Evolutionary conservation across 2,329 filamentous ascomycete species (phyloP).

Genomic region (Sporothrix euskadiensis): DNA sequence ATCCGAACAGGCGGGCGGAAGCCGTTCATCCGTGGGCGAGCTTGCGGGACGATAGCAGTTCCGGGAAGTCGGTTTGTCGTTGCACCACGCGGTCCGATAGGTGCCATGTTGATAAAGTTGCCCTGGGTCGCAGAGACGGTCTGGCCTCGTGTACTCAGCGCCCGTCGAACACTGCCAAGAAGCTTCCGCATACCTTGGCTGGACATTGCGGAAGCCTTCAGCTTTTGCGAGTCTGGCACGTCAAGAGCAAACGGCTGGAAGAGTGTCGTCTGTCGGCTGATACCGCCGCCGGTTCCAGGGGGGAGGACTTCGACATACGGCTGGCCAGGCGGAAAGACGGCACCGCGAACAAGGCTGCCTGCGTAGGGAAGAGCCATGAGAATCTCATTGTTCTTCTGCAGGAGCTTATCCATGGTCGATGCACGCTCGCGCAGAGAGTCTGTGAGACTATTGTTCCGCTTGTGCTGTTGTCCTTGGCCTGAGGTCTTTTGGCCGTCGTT

Average conservation of each 20-base stretch:
- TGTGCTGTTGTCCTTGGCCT: constrained; percentile 56
- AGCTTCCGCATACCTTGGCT: constrained; percentile 81
- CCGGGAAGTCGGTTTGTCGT: constrained; percentile 61
- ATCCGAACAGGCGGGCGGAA: constrained; percentile 63
- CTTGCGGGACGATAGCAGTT: constrained; percentile 61
- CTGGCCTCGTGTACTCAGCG: constrained; percentile 64
- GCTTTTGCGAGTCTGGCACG: constrained; percentile 40
- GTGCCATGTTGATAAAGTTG: constrained; percentile 51
- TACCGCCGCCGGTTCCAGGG: constrained; percentile 49
- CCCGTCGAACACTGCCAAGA: constrained; percentile 81
- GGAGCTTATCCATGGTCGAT: constrained; percentile 48
- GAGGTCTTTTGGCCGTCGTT: constrained; percentile 37
- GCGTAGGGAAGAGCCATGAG: constrained; percentile 67
- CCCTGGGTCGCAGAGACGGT: constrained; percentile 48
- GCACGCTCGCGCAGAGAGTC: constrained; percentile 76
- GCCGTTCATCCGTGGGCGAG: constrained; percentile 47
- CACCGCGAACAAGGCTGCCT: constrained; percentile 84
- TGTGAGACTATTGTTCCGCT: constrained; percentile 82
- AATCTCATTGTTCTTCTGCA: constrained; percentile 58
- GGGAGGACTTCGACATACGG: constrained; percentile 72
- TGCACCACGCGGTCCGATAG: constrained; percentile 53
- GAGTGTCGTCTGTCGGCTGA: constrained; percentile 56
- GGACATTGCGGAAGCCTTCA: constrained; percentile 61
- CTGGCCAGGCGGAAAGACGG: constrained; percentile 77
- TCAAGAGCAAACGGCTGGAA: constrained; percentile 45